Evolutionary conservation across 345 rosid species (phyloP).

Genomic region (Noccaea bulbosa): DNA sequence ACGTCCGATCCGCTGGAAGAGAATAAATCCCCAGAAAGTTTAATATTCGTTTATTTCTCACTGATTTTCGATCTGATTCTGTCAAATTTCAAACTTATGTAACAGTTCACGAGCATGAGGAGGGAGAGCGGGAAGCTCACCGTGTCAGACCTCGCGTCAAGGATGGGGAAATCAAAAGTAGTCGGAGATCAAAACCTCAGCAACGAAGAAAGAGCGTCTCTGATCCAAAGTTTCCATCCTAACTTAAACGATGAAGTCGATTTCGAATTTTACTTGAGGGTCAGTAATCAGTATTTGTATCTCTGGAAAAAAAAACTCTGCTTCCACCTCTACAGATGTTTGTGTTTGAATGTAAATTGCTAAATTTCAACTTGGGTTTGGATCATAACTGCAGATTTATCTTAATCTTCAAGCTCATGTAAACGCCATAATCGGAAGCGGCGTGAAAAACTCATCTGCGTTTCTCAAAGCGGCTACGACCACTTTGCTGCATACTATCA

Average conservation of each 20-base stretch:
- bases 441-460: constrained; percentile 81
- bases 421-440: constrained; percentile 75
- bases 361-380: not conserved
- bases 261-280: constrained; percentile 94
- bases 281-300: constrained; percentile 31
- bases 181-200: constrained; percentile 81
- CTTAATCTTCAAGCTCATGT: constrained; percentile 86
- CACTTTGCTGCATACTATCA: constrained; percentile 89
- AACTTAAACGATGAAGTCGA: constrained; percentile 78
- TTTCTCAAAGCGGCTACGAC: constrained; percentile 97
- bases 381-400: constrained; percentile 59
- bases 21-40: not conserved
- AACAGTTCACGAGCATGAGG: constrained; percentile 82
- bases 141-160: constrained; percentile 75
- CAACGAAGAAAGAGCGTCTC: constrained; percentile 68
- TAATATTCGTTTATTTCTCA: not conserved
- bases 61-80: not conserved
- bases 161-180: constrained; percentile 80
- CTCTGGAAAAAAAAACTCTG: not conserved
- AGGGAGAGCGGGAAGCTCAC: constrained; percentile 94
- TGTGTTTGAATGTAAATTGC: not conserved
- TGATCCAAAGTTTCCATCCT: constrained; percentile 68
- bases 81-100: not conserved
- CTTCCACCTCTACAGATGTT: not conserved
- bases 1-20: constrained; percentile 18